Base-by-base conservation (phyloP, 306 rosid species). In the Abrus pulchellus region DNA sequence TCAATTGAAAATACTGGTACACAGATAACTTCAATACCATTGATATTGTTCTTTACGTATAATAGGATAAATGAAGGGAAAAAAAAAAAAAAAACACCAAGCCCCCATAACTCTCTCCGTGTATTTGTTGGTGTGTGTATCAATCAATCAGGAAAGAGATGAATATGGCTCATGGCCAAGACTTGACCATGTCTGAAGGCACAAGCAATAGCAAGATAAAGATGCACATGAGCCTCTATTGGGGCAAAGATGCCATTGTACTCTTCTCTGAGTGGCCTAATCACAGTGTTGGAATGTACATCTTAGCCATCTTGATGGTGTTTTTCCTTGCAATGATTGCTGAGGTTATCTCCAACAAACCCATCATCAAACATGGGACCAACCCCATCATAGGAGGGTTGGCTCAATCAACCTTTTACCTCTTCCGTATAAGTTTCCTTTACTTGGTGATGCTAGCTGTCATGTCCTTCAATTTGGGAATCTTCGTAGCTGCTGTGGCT, bases 361-460 rank as follows among this genome's bases (percentile, higher is more conserved):
- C 81, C 1, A 29, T 28, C 9, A 63, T 80, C 8, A 84, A 72
- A 52, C 75, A 43, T 0, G 68, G 83, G 29, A 80, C 49, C 4
- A 84, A 8, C 7, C 82, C 85, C 34, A 82, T 86, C 3, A 12
- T 13, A 5, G 75, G 57, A 30, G 82, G 80, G 32, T 82, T 84
- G 40, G 33, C 73, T 49, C 86, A 77, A 30, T 72, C 94, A 30
- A 63, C 52, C 5, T 20, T 89, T 34, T 83, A 83, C 34, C 73
- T 84, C 2, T 49, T 87, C 9, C 88, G 91, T 9, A 61, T 83
- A 0, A 84, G 76, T 20, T 73, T 89, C 12, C 72, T 68, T 63
- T 93, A 93, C 79, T 68, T 88, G 88, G 86, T 91, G 52, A 89
- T 89, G 96, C 84, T 91, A 0, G 83, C 96, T 2, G 91, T 88